Base-by-base conservation (phyloP, 2,329 filamentous ascomycete species). In the Penicillium expansum region DNA sequence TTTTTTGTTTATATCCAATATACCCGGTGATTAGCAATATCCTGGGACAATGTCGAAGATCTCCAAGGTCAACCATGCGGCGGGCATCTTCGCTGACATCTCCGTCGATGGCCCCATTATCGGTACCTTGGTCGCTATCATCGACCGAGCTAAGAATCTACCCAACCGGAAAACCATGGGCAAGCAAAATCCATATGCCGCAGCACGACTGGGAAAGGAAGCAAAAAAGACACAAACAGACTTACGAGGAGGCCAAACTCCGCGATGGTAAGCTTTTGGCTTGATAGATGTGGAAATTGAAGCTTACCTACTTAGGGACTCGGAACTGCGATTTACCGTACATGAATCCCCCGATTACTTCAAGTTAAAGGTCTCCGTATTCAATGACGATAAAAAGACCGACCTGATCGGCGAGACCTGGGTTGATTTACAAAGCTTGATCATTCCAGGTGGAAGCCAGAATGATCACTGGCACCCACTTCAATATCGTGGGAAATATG, bases 341-440 rank as follows among this genome's bases (percentile, higher is more conserved):
- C 93, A 97, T 81, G 92, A 97, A 70, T 97, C 92, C 16, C 88
- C 92, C 18, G 94, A 99, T 76, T 99, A 99, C 79, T 92, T 91
- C 76, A 91, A 92, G 72, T 83, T 99, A 56, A 99, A 99, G 73
- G 83, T 97, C 16, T 97, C 93, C 3, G 85, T 97, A 6, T 99
- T 99, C 79, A 97, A 96, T 71, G 94, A 99, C 69, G 94, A 99
- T 77, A 97, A 97, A 79, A 95, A 89, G 79, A 97, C 93, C 0
- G 94, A 99, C 65, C 76, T 99, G 62, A 97, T 99, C 67, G 94
- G 94, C 63, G 94, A 99, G 76, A 87, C 90, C 7, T 97, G 91
- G 88, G 85, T 97, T 57, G 89, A 90, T 69, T 81, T 99, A 58
- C 86, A 87, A 64, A 83, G 86, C 65, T 89, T 99, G 66, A 84